Evolutionary conservation across 257 asterid species (phyloP).

Genomic region (Thymus mandschuricus): DNA sequence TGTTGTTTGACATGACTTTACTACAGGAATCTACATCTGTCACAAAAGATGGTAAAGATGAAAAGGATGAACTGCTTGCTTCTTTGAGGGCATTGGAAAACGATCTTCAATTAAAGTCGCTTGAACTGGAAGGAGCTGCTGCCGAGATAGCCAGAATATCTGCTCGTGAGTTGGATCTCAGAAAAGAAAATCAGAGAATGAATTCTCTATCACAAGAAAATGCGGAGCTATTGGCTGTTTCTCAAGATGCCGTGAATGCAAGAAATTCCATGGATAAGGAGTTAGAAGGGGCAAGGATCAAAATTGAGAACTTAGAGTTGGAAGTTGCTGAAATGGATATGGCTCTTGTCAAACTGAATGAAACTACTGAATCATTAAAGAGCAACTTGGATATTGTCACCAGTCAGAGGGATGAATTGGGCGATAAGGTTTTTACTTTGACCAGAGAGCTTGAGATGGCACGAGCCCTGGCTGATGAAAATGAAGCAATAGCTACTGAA

Average conservation of each 20-base stretch:
- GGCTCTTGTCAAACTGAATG: constrained; percentile 61
- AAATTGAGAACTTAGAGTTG: constrained; percentile 57
- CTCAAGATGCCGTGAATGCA: constrained; percentile 52
- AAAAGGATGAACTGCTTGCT: constrained; percentile 54
- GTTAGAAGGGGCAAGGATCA: constrained; percentile 48
- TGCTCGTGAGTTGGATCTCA: constrained; percentile 57
- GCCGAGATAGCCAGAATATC: constrained; percentile 49
- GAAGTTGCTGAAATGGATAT: constrained; percentile 66
- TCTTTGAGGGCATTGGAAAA: constrained; percentile 57
- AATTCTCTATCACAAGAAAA: constrained; percentile 52
- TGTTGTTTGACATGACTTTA: constrained; percentile 81
- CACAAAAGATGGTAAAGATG: constrained; percentile 72
- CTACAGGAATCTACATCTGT: constrained; percentile 91
- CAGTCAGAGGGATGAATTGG: constrained; percentile 60
- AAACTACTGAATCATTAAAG: constrained; percentile 57
- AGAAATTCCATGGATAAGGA: constrained; percentile 60
- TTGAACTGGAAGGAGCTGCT: constrained; percentile 60
- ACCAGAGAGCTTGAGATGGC: constrained; percentile 66
- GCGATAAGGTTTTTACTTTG: constrained; percentile 42
- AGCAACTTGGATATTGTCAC: constrained; percentile 54
- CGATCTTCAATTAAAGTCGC: constrained; percentile 53
- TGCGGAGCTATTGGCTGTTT: constrained; percentile 52
- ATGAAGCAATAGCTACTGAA: constrained; percentile 65
- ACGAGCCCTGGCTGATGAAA: constrained; percentile 71
- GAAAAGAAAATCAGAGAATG: constrained; percentile 47